phyloP scores from a whole-genome alignment of 2,329 filamentous ascomycete genomes.

The Cyanodermella asteris region DNA sequence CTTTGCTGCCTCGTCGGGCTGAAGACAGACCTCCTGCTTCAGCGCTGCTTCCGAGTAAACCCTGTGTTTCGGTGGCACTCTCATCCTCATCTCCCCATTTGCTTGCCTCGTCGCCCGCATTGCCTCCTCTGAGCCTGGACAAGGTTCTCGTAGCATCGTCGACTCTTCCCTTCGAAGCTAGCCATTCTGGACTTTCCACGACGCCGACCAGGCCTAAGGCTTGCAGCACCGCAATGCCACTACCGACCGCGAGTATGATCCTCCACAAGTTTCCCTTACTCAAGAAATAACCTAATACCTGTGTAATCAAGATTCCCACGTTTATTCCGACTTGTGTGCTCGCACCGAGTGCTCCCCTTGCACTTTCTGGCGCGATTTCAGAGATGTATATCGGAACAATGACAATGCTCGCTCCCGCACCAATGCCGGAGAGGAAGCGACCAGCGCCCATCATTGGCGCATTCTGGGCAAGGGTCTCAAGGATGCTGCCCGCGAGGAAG shows the following conservation, averaged over 20 bases:
- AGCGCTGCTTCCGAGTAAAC: slow-evolving; percentile 4
- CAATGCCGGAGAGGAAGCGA: slow-evolving; percentile 58
- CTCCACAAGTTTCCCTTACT: slow-evolving; percentile 66
- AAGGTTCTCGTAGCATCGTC: slow-evolving; percentile 43
- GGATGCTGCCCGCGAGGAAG: slow-evolving; percentile 51
- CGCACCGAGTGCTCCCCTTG: slow-evolving; percentile 55
- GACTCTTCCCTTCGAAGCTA: slow-evolving; percentile 43
- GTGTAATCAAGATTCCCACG: slow-evolving; percentile 63
- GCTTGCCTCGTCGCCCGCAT: slow-evolving; percentile 48
- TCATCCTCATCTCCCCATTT: slow-evolving; percentile 31
- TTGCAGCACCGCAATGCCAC: slow-evolving; percentile 45
- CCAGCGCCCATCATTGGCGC: slow-evolving; percentile 50
- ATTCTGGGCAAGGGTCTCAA: slow-evolving; percentile 50
- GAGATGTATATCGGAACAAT: slow-evolving; percentile 89
- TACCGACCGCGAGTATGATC: slow-evolving; percentile 55
- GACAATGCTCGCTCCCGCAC: slow-evolving; percentile 73
- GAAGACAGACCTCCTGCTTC: slow-evolving; percentile 9
- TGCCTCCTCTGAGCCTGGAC: slow-evolving; percentile 51
- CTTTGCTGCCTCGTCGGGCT: slow-evolving; percentile 7
- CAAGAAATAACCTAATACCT: slow-evolving; percentile 69
- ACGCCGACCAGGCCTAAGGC: slow-evolving; percentile 49
- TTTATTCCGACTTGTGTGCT: slow-evolving; percentile 90
- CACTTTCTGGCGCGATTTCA: slow-evolving; percentile 57
- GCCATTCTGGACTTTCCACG: slow-evolving; percentile 73
- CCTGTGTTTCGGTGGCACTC: slow-evolving; percentile 7